phyloP scores from a whole-genome alignment of 768 basidiomycete species.

The Trametes cingulata region DNA sequence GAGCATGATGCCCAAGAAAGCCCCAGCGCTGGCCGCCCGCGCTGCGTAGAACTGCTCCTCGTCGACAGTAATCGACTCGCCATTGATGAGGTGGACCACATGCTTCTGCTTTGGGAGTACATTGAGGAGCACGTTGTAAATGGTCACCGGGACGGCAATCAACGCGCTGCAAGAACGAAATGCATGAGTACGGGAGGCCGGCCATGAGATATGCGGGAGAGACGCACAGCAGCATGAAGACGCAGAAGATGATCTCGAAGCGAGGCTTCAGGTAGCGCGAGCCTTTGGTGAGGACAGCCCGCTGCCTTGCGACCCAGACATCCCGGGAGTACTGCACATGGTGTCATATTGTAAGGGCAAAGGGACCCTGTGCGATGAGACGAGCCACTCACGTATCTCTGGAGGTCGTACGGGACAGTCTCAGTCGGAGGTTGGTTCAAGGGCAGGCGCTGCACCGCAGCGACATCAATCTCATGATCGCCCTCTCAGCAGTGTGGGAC shows the following conservation, averaged over 20 bases:
- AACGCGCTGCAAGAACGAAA: conserved; percentile 34
- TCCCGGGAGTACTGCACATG: conserved; percentile 42
- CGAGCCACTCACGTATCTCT: conserved; percentile 35
- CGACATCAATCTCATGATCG: neutral
- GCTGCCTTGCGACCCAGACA: conserved; percentile 46
- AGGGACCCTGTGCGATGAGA: neutral
- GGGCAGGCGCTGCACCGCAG: conserved; percentile 19
- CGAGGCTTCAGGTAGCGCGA: conserved; percentile 44
- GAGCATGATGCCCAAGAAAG: conserved; percentile 40
- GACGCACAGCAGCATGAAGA: conserved; percentile 43
- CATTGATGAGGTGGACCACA: conserved; percentile 17
- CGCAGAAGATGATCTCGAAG: conserved; percentile 46
- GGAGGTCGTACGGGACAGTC: conserved; percentile 32
- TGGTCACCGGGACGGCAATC: conserved; percentile 41
- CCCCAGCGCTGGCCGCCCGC: conserved; percentile 38
- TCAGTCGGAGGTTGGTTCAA: conserved; percentile 22
- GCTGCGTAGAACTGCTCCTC: conserved; percentile 35
- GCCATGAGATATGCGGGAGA: neutral
- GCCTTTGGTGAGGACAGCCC: conserved; percentile 37
- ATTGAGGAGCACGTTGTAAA: conserved; percentile 38
- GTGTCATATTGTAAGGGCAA: neutral
- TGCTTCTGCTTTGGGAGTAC: conserved; percentile 29
- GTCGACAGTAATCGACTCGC: conserved; percentile 12
- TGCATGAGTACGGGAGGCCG: neutral
- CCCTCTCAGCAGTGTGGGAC: neutral